Percentiles rank a stretch among this genome's conserved stretches.
Evolutionary conservation across 192 early-diverging fungal species (phyloP).

Genomic region (Borealophlyctis nickersoniae): DNA sequence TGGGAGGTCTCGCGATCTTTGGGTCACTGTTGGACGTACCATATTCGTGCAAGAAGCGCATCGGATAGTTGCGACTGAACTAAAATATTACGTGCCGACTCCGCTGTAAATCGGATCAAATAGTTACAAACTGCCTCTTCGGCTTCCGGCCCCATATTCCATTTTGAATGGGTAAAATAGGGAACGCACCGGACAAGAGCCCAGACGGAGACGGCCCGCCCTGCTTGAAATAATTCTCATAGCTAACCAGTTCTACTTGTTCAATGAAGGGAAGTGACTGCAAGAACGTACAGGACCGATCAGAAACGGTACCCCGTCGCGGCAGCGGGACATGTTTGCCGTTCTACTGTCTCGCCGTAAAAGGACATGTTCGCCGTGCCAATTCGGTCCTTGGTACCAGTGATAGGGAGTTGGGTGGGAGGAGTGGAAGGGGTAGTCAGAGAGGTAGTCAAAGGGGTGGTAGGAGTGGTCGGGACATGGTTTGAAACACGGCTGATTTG

Average conservation of each 20-base stretch:
- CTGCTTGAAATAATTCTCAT: conserved; percentile 36
- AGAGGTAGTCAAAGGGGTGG: too few relatives aligned
- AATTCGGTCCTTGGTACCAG: too few relatives aligned
- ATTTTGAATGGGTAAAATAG: not conserved
- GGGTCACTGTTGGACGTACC: conserved; percentile 20
- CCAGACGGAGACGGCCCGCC: conserved; percentile 24
- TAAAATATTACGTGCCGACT: conserved; percentile 23
- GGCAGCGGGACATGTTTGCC: too few relatives aligned
- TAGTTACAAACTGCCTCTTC: not conserved
- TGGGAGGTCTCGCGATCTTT: not conserved
- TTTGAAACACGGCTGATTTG: too few relatives aligned
- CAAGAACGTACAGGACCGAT: too few relatives aligned
- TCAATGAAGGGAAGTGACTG: conserved; percentile 40
- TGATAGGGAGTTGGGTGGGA: too few relatives aligned
- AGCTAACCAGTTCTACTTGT: conserved; percentile 25
- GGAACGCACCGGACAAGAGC: conserved; percentile 29
- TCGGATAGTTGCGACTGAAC: conserved; percentile 27
- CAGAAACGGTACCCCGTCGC: too few relatives aligned
- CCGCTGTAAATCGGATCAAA: conserved; percentile 7
- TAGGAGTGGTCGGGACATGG: too few relatives aligned
- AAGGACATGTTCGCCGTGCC: too few relatives aligned
- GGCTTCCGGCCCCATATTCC: too few relatives aligned
- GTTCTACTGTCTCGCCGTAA: too few relatives aligned
- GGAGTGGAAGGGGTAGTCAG: too few relatives aligned
- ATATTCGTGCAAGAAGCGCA: conserved; percentile 31